These are phyloP conservation scores for Yamadazyma endophytica DNA, from an alignment of 805 yeast genomes.

Conservation along the genomic window DNA sequence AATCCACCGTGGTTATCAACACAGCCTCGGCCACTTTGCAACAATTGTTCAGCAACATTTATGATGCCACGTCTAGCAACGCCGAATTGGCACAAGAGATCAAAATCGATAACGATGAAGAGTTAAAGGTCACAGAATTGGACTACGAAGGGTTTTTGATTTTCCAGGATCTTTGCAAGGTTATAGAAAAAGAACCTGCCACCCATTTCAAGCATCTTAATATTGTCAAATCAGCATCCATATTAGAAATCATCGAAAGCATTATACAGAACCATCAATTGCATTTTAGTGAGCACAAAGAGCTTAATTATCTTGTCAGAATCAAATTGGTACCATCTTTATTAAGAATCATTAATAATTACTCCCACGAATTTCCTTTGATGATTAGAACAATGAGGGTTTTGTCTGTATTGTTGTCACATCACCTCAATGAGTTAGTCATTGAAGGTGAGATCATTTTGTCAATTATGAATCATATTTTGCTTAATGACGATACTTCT, in stretches of 20 bases:
- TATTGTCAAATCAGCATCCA: constrained; percentile 57
- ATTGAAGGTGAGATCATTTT: constrained; percentile 81
- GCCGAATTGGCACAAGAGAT: constrained; percentile 1
- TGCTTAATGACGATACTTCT: constrained; percentile 46
- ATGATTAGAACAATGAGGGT: constrained; percentile 75
- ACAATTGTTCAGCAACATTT: constrained; percentile 73
- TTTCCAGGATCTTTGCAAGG: constrained; percentile 66
- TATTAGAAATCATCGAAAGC: constrained; percentile 80
- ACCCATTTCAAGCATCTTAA: constrained; percentile 46
- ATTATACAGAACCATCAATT: constrained; percentile 60
- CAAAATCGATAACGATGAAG: constrained; percentile 41
- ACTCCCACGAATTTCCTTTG: constrained; percentile 56
- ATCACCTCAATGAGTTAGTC: constrained; percentile 56
- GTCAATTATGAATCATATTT: constrained; percentile 67
- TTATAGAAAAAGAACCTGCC: constrained; percentile 58
- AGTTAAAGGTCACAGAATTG: constrained; percentile 42
- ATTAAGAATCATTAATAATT: constrained; percentile 56
- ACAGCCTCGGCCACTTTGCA: constrained; percentile 93
- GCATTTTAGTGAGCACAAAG: constrained; percentile 55
- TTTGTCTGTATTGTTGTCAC: constrained; percentile 53
- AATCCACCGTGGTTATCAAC: constrained; percentile 73
- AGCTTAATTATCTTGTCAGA: constrained; percentile 63
- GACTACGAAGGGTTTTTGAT: constrained; percentile 70
- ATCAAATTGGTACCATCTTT: constrained; percentile 72
- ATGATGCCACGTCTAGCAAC: constrained; percentile 56